A percentile compares a stretch with the other conserved stretches of the same genome.
These are phyloP conservation scores for Cladophialophora yegresii DNA, from an alignment of 2,329 filamentous ascomycete genomes.

Conservation along the genomic window DNA sequence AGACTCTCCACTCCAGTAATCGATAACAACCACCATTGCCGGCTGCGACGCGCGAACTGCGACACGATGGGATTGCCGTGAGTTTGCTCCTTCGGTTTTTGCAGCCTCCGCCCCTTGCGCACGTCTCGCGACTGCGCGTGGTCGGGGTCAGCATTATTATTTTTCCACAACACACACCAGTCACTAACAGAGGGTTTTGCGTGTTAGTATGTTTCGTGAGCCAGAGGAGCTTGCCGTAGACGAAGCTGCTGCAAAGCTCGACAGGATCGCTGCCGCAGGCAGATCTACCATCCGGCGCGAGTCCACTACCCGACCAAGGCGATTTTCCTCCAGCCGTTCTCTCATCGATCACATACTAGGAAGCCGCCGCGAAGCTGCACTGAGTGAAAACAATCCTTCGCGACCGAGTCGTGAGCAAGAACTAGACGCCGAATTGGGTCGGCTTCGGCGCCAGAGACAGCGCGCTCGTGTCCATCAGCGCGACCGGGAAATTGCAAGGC, in stretches of 20 bases:
- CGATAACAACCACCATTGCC: conserved; percentile 22
- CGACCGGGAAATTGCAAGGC: conserved; percentile 13
- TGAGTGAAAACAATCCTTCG: conserved; percentile 14
- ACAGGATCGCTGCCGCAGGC: conserved; percentile 52
- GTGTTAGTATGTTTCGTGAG: conserved; percentile 56
- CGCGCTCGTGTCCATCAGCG: conserved; percentile 14
- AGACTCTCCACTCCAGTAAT: conserved; percentile 32
- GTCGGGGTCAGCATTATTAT: conserved; percentile 25
- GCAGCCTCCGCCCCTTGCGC: conserved; percentile 14
- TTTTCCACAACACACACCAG: conserved; percentile 19
- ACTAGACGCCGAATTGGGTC: conserved; percentile 29
- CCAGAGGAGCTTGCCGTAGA: conserved; percentile 52
- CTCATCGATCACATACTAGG: conserved; percentile 28
- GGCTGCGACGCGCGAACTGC: conserved; percentile 5
- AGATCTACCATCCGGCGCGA: conserved; percentile 62
- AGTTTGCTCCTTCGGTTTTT: conserved; percentile 36
- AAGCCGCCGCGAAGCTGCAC: conserved; percentile 14
- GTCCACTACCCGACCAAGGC: conserved; percentile 39
- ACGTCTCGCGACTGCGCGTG: conserved; percentile 28
- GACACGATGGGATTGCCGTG: conserved; percentile 54
- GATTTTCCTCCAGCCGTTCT: conserved; percentile 22
- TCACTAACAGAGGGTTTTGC: conserved; percentile 23
- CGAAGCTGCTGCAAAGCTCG: conserved; percentile 51
- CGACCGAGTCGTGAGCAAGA: conserved; percentile 13
- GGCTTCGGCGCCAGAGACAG: conserved; percentile 23